These are phyloP conservation scores for Kodamaea alishanica DNA, from an alignment of 1,139 yeast species.

Conservation along the genomic window DNA sequence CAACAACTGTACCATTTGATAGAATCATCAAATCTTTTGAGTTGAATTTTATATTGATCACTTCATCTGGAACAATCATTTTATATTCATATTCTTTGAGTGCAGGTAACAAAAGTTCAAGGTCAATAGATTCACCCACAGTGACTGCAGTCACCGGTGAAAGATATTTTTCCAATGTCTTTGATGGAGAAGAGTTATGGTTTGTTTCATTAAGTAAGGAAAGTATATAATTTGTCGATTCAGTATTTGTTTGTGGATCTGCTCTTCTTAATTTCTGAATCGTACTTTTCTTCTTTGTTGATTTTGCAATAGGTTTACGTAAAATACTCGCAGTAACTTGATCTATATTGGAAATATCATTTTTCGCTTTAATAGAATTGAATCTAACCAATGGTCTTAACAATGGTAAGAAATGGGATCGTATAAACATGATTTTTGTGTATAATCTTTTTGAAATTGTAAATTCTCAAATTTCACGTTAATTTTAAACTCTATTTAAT, in stretches of 20 bases:
- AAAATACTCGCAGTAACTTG: too few species aligned
- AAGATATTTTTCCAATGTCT: conserved; percentile 27
- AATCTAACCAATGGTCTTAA: conserved; percentile 1
- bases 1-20: conserved; percentile 39
- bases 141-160: conserved; percentile 57
- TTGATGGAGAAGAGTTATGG: conserved; percentile 19
- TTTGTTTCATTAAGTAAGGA: conserved; percentile 26
- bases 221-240: conserved; percentile 24
- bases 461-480: too few species aligned
- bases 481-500: too few species aligned
- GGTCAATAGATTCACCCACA: conserved; percentile 64
- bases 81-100: conserved; percentile 34
- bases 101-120: conserved; percentile 35
- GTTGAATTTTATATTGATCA: conserved; percentile 40
- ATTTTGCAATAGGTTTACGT: neutral
- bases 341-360: neutral
- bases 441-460: too few species aligned
- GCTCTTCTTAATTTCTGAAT: conserved; percentile 27
- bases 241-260: conserved; percentile 20
- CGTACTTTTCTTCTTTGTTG: conserved; percentile 21
- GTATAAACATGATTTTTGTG: neutral
- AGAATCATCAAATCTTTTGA: conserved; percentile 25
- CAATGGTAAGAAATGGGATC: neutral
- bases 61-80: conserved; percentile 68
- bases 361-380: neutral